Conservation (phyloP, 164 flowering plant genomes). For the Macadamia tetraphylla region DNA sequence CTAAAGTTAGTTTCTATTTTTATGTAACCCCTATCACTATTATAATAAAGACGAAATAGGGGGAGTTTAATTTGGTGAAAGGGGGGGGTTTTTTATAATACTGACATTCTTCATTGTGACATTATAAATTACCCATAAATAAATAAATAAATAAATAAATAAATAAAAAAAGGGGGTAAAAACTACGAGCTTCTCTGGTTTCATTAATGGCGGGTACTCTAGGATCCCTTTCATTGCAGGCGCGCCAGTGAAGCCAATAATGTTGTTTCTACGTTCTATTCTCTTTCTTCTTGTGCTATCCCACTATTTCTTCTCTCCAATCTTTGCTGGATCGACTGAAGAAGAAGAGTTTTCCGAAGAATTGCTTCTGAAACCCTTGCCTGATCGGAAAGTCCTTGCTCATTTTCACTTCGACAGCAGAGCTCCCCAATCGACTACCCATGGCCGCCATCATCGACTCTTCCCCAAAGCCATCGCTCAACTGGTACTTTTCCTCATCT, state of each 20-base stretch:
- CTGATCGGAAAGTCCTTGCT: slow-evolving; percentile 83
- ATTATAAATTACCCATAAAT: too few relatives aligned
- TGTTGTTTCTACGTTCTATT: slow-evolving; percentile 21
- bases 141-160: too few relatives aligned
- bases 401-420: slow-evolving; percentile 76
- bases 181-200: too few relatives aligned
- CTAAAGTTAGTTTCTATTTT: too few relatives aligned
- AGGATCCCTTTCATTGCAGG: background rate
- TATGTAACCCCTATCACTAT: too few relatives aligned
- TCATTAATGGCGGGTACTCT: slow-evolving; percentile 5
- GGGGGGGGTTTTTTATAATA: too few relatives aligned
- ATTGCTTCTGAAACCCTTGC: slow-evolving; percentile 69
- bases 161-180: too few relatives aligned
- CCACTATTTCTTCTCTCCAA: slow-evolving; percentile 2
- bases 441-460: slow-evolving; percentile 76
- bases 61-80: too few relatives aligned
- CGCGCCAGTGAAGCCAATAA: slow-evolving; percentile 1
- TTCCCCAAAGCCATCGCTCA: slow-evolving; percentile 92
- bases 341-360: slow-evolving; percentile 79
- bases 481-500: slow-evolving; percentile 40
- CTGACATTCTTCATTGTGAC: too few relatives aligned
- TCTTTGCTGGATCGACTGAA: slow-evolving; percentile 18
- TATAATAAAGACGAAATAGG: too few relatives aligned
- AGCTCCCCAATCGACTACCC: slow-evolving; percentile 41
- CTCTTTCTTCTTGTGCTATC: slow-evolving; percentile 11